Base-by-base conservation (phyloP, 1,139 yeast genomes). In the Candida neerlandica region DNA sequence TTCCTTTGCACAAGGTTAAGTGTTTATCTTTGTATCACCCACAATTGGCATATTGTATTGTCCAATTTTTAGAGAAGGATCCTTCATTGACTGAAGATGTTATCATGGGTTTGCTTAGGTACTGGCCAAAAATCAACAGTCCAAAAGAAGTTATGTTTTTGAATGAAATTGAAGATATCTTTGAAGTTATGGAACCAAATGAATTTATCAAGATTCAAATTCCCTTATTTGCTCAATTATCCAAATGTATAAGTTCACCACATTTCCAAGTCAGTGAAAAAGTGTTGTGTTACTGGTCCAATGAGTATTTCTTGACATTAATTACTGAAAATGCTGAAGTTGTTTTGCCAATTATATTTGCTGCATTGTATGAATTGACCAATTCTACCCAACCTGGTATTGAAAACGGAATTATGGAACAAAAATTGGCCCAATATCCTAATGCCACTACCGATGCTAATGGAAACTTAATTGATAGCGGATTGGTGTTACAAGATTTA, bases 231-330 rank as follows among this genome's bases (percentile, higher is more conserved):
- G 96, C 95, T 34, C 99, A 95, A 70, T 78, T 94, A 57, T 88
- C 97, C 49, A 91, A 89, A 70, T 92, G 98, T 72, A 92, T 95
- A 44, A 82, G 96, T 26, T 89, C 96, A 3, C 91, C 97, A 23
- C 99, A 94, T 73, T 95, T 94, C 75, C 99, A 95, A 75, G 97
- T 94, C 26, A 89, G 96, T 55, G 99, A 94, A 69, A 91, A 96
- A 59, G 97, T 95, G 1, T 78, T 94, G 52, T 89, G 94, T 64
- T 91, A 85, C 68, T 95, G 97, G 96, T 88, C 89, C 58, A 94
- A 94, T 67, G 99, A 94, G 64, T 92, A 89, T 71, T 92, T 94
- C 65, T 82, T 94, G 59, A 87, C 92, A 39, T 73, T 94, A 56
- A 91, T 95, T 45, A 89, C 96, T 27, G 98, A 94, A 63, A 84